Evolutionary conservation across 371 early-diverging fungal species (phyloP).

Genomic region (Nematocida sp.): DNA sequence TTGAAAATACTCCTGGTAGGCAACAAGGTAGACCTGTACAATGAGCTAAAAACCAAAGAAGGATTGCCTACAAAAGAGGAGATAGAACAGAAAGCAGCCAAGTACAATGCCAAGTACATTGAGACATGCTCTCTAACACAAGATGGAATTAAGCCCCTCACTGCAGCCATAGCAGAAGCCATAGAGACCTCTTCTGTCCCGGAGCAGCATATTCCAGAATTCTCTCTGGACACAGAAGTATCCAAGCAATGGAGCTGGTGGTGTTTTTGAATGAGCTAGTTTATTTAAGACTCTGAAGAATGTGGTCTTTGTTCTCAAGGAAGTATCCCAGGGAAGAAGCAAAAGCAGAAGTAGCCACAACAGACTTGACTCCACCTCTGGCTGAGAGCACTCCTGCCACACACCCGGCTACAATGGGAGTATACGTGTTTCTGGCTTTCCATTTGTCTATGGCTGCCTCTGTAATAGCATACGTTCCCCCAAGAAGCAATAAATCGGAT

Average conservation of each 20-base stretch:
- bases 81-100: conserved; percentile 50
- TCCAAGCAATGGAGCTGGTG: too few species aligned
- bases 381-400: conserved; percentile 2
- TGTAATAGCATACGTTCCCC: conserved; percentile 14
- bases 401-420: conserved; percentile 22
- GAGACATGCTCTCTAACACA: conserved; percentile 59
- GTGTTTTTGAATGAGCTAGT: too few species aligned
- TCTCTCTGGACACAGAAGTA: conserved; percentile 20
- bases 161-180: conserved; percentile 50
- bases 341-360: conserved; percentile 5
- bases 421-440: not conserved
- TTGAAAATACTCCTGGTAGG: conserved; percentile 86
- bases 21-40: conserved; percentile 92
- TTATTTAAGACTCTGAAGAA: not conserved
- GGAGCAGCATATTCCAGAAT: conserved; percentile 32
- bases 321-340: conserved; percentile 3
- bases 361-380: not conserved
- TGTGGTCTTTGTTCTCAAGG: not conserved
- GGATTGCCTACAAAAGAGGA: conserved; percentile 23
- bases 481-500: conserved; percentile 10
- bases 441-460: conserved; percentile 17
- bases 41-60: conserved; percentile 65
- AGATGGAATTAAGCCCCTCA: conserved; percentile 58
- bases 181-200: conserved; percentile 46
- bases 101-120: conserved; percentile 55